Percentiles rank a stretch among this genome's conserved stretches.
Conservation (phyloP, 2,329 filamentous ascomycete genomes). For the Dryadomyces sulphureus region DNA sequence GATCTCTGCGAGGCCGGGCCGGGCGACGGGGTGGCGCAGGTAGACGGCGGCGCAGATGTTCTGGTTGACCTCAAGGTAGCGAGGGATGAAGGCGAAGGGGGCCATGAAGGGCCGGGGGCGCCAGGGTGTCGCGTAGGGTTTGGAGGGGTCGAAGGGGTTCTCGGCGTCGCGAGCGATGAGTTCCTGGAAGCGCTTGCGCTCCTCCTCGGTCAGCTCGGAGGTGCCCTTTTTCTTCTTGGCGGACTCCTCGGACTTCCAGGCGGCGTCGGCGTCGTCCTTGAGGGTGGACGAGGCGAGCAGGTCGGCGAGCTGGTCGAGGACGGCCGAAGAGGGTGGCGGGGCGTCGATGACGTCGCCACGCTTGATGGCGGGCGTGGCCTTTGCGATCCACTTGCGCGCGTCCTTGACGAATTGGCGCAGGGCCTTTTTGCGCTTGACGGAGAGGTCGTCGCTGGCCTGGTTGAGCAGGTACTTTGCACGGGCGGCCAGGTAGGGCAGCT, state of each 20-base stretch:
- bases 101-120: conserved; percentile 72
- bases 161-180: conserved; percentile 51
- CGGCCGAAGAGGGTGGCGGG: conserved; percentile 24
- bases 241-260: neutral
- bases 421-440: conserved; percentile 59
- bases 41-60: conserved; percentile 94
- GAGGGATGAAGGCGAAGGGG: conserved; percentile 86
- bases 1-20: conserved; percentile 65
- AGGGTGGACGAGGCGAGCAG: conserved; percentile 21
- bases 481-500: conserved; percentile 24
- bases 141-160: conserved; percentile 61
- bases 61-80: conserved; percentile 95
- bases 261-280: neutral
- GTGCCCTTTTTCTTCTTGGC: neutral
- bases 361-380: too few relatives aligned
- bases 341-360: too few relatives aligned
- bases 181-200: conserved; percentile 35
- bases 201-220: conserved; percentile 28
- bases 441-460: conserved; percentile 25
- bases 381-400: conserved; percentile 50
- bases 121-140: conserved; percentile 90
- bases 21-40: conserved; percentile 79
- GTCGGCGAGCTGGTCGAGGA: conserved; percentile 39
- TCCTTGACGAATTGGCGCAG: conserved; percentile 57
- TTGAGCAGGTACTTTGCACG: conserved; percentile 21